These are phyloP conservation scores for Aureobasidium subglaciale DNA, from an alignment of 2,329 filamentous ascomycete species.

Conservation along the genomic window DNA sequence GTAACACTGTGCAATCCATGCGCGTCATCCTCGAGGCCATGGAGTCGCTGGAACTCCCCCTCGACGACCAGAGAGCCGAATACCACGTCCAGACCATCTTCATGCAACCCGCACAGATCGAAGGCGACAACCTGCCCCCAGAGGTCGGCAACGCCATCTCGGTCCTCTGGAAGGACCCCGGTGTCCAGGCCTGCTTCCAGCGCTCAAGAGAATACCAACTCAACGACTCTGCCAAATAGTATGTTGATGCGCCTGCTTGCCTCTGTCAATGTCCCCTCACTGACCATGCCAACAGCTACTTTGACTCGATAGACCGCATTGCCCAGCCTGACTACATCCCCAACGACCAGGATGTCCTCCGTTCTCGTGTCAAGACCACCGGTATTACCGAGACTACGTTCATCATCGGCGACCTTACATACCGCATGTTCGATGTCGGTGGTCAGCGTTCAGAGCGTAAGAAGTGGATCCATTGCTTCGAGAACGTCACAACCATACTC, in stretches of 20 bases:
- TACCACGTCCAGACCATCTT: slow-evolving; percentile 98
- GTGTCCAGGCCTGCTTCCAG: slow-evolving; percentile 93
- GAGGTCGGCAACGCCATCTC: slow-evolving; percentile 92
- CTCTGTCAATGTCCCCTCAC: slow-evolving; percentile 15
- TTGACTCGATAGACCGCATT: slow-evolving; percentile 89
- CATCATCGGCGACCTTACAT: slow-evolving; percentile 83
- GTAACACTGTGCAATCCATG: slow-evolving; percentile 65
- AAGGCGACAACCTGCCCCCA: slow-evolving; percentile 87
- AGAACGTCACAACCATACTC: slow-evolving; percentile 84
- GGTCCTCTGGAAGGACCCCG: slow-evolving; percentile 84
- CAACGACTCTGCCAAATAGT: slow-evolving; percentile 96
- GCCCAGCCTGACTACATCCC: slow-evolving; percentile 85
- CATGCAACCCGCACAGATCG: slow-evolving; percentile 95
- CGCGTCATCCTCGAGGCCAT: slow-evolving; percentile 63
- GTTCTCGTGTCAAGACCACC: slow-evolving; percentile 82
- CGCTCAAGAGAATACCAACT: slow-evolving; percentile 92
- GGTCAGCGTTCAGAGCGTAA: slow-evolving; percentile 88
- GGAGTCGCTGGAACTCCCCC: slow-evolving; percentile 66
- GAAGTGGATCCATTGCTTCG: slow-evolving; percentile 97
- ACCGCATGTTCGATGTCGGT: slow-evolving; percentile 94
- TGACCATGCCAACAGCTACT: slow-evolving; percentile 62
- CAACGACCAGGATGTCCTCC: slow-evolving; percentile 88
- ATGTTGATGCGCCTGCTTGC: slow-evolving; percentile 35
- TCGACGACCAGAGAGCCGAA: slow-evolving; percentile 87
- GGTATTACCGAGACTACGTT: slow-evolving; percentile 95